Evolutionary conservation across 345 rosid genomes (phyloP).

Genomic region (Citrus maxima): DNA sequence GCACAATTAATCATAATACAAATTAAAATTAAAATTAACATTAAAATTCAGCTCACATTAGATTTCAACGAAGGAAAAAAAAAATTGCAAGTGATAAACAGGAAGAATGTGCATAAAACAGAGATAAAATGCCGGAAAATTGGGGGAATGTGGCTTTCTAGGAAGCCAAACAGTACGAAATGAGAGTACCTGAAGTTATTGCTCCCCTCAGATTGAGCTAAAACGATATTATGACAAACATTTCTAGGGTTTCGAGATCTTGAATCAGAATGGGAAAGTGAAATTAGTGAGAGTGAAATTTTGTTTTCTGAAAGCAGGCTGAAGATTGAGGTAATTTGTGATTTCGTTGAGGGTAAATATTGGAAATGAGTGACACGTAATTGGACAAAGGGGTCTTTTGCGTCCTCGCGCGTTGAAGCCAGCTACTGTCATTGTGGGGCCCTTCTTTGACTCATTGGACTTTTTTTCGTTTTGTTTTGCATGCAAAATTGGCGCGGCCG

Average conservation of each 20-base stretch:
- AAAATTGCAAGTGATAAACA: background rate
- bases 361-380: background rate
- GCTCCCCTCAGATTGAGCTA: background rate
- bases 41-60: background rate
- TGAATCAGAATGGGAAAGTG: background rate
- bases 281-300: too few relatives aligned
- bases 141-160: background rate
- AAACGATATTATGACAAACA: background rate
- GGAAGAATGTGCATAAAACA: background rate
- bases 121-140: background rate
- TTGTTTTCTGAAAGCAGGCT: too few relatives aligned
- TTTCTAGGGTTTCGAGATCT: conserved; percentile 18
- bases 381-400: background rate
- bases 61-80: background rate
- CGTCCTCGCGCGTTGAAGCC: background rate
- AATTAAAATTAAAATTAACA: background rate
- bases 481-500: background rate
- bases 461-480: background rate
- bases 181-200: background rate
- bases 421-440: background rate
- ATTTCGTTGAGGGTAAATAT: background rate
- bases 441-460: too few relatives aligned
- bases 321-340: background rate
- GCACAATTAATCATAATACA: background rate
- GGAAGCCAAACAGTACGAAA: conserved; percentile 8